These are phyloP conservation scores for Chiua sp. DNA, from an alignment of 1,284 basidiomycete genomes.

Conservation along the genomic window DNA sequence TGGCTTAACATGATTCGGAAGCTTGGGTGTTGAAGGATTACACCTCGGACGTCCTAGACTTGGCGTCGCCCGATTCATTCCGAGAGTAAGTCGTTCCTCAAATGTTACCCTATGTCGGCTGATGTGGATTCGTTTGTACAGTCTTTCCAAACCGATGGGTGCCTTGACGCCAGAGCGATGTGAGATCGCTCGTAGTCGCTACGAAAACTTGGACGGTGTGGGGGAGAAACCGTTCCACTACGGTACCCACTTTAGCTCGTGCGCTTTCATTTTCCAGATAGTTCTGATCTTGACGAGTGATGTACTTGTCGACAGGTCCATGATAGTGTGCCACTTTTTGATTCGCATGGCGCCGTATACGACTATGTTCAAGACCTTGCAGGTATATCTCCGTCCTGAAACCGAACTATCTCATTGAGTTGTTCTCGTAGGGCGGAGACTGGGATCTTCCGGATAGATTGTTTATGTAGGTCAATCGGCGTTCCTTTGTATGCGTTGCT, in stretches of 20 bases:
- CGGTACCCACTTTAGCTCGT: slow-evolving; percentile 93
- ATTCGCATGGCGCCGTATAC: slow-evolving; percentile 92
- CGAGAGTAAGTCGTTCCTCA: slow-evolving; percentile 65
- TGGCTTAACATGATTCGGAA: slow-evolving; percentile 32
- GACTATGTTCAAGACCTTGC: slow-evolving; percentile 90
- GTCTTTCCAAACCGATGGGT: slow-evolving; percentile 90
- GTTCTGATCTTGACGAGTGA: slow-evolving; percentile 2
- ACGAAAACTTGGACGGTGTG: slow-evolving; percentile 80
- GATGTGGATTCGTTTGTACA: slow-evolving; percentile 29
- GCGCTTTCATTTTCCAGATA: not conserved
- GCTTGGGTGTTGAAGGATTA: slow-evolving; percentile 93
- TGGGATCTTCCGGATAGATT: slow-evolving; percentile 96
- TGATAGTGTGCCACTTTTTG: slow-evolving; percentile 96
- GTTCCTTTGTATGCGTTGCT: slow-evolving; percentile 1
- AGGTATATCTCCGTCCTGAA: slow-evolving; percentile 44
- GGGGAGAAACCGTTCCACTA: slow-evolving; percentile 91
- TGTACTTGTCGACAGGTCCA: slow-evolving; percentile 53
- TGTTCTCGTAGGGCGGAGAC: slow-evolving; percentile 70
- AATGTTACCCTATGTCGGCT: slow-evolving; percentile 12
- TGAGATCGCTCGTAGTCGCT: slow-evolving; percentile 78
- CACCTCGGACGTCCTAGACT: slow-evolving; percentile 73
- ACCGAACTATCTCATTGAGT: not conserved
- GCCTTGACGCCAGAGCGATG: slow-evolving; percentile 79
- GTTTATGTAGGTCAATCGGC: slow-evolving; percentile 62
- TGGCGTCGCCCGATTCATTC: slow-evolving; percentile 69